Evolutionary conservation across 768 basidiomycete genomes (phyloP).

Genomic region (Pilatotrama ljubarskyi): DNA sequence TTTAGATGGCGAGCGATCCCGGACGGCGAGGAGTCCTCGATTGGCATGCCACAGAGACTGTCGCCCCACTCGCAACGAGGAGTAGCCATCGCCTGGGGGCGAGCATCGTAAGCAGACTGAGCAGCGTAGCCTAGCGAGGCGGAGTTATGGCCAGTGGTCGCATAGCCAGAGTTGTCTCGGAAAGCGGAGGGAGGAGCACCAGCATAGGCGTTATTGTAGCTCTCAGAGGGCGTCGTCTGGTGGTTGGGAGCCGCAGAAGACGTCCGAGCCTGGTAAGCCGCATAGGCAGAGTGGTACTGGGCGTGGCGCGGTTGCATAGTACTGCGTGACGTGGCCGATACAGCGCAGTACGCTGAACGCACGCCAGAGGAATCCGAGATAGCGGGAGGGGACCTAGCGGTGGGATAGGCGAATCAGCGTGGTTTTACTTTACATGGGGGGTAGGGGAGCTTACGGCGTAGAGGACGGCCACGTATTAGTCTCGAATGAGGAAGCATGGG

Average conservation of each 20-base stretch:
- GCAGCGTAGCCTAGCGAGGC: not conserved
- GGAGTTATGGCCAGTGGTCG: not conserved
- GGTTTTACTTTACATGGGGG: not conserved
- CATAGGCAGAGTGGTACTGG: not conserved
- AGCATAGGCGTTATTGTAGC: not conserved
- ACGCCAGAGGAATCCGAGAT: not conserved
- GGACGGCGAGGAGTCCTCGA: conserved; percentile 19
- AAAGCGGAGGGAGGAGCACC: not conserved
- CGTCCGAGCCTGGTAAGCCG: not conserved
- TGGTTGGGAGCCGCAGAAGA: not conserved
- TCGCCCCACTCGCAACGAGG: conserved; percentile 15
- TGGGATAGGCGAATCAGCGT: not conserved
- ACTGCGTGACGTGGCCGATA: not conserved
- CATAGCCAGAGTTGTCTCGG: not conserved
- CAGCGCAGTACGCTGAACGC: not conserved
- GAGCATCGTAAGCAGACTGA: not conserved
- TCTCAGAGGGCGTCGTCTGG: not conserved
- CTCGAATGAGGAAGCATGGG: not conserved
- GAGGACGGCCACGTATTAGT: not conserved
- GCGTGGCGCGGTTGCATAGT: not conserved
- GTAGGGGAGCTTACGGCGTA: not conserved
- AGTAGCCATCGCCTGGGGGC: not conserved
- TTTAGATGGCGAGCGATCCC: conserved; percentile 23
- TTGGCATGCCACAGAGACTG: conserved; percentile 2
- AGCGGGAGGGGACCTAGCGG: conserved; percentile 7